Evolutionary conservation across 2,329 filamentous ascomycete species (phyloP), one percentile per base, ranked within the genome.

Genomic region (Trichoderma breve): DNA sequence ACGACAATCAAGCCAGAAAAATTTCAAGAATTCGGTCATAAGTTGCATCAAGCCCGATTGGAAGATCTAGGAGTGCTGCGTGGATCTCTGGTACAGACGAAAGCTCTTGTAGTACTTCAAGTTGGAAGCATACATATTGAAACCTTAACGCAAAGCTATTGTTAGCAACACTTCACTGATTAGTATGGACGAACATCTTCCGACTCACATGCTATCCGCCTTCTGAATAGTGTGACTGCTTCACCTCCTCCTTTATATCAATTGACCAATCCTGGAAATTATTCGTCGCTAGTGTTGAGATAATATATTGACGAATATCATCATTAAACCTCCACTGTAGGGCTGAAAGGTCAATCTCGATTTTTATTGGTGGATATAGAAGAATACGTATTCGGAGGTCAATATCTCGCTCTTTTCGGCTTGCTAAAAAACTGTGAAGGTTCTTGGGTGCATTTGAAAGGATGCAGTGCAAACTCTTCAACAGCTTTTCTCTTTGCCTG

Each of bases 271-370:
- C 9, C 4, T n/a, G 0, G 9, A 21, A 47, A 0, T 12, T 21
- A 5, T 47, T 9, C 2, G 4, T 12, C 9, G 9, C n/a, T 12
- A 47, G 4, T 21, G 8, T 47, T 12, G n/a, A 47, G 8, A 2
- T 7, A 0, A 47, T 47, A 3, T 47, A 47, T 11, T 21, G n/a
- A 21, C 4, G n/a, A 9, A 47, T 47, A 21, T 47, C 43, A 12
- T 21, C 12, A 2, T 47, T 6, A 0, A 47, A 7, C 1, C 4
- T 21, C 0, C 1, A 0, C 15, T 6, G 18, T 11, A 5, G 9
- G 3, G 1, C 4, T 4, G 11, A 47, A 3, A 47, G 43, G n/a
- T 47, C 43, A 8, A 47, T 47, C 6, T 21, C n/a, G n/a, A 21
- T 11, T 21, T 9, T 47, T 5, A 4, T 0, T 1, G 43, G 43